Evolutionary conservation across 2,329 filamentous ascomycete genomes (phyloP), one percentile per base, ranked within the genome.

Genomic region (Myriosclerotinia scirpicola): DNA sequence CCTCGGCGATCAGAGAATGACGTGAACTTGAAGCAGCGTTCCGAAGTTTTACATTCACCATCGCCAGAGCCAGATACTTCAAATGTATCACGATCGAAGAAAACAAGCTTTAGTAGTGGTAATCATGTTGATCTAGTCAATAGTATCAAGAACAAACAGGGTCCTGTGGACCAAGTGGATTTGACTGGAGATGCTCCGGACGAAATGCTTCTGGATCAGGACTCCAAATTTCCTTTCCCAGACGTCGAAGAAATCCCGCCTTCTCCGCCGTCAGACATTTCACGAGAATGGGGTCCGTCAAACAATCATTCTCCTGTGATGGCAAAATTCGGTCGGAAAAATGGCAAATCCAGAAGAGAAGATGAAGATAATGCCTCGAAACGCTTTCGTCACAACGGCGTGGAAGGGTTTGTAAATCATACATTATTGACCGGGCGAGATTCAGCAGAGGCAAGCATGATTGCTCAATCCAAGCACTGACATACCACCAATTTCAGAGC

Each of bases 111-210:
- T 7, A 50, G 17, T 38, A 15, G 9, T 5, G 11, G 12, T 50
- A 15, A 52, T 52, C 22, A 26, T 26, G 11, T 26, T 26, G 22
- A 15, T 6, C 22, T 26, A 26, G 22, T 52, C 48, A 52, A 12
- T 15, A 52, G 48, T 52, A 12, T 9, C 48, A 14, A 30, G 12
- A 26, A n/a, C 1, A 22, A 30, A 58, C 30, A 22, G 38, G 38
- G 36, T 11, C n/a, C 12, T 17, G 14, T 20, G 12, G 44, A 8
- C 17, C 11, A 26, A 3, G 55, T 65, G 11, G 64, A 65, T 65
- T 34, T 65, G 54, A 65, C 64, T 34, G 26, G 17, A 6, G 64
- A 65, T 53, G 38, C 20, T 15, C n/a, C 34, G 15, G 54, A 65
- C 22, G 38, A 22, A 20, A 65, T 65, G 64, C 54, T 61, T 44